Evolutionary conservation across 495 filamentous ascomycete genomes (phyloP), one percentile per base, ranked within the genome.

Genomic region (Aspergillus bertholletiae): DNA sequence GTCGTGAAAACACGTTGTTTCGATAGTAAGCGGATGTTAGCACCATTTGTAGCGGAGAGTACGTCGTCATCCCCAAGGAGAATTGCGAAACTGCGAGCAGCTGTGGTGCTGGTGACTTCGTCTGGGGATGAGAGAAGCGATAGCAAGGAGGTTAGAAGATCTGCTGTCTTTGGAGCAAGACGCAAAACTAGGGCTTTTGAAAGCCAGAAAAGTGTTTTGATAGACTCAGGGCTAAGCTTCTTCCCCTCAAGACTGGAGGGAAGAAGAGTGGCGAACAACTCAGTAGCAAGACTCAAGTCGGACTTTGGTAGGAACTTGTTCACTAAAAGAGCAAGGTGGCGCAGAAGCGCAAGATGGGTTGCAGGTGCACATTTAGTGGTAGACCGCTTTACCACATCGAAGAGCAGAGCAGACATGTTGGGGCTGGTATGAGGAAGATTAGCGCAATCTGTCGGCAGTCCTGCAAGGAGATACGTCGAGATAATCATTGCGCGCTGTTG

Each of bases 1-100:
- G 83, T 80, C 35, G 73, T 76, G 73, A 90, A 89, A 46, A 84
- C 71, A 44, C 80, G 82, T 58, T 90, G 87, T 52, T 83, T 84
- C 51, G 80, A 78, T 3, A 90, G 72, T n/a, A 82, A 68, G 24
- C 84, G 80, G 52, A 88, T 80, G 13, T 73, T 77, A 46, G 85
- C 86, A 47, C 85, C 80, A 61, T 90, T 89, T 26, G 75, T 65
- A 50, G 79, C 75, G 23, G 78, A 85, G 35, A 89, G 73, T n/a
- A 88, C 72, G 51, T 88, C 82, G 56, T 87, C 84, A 9, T 84
- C 77, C 20, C 76, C 69, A 20, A 89, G 78, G 18, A 90, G 75
- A 21, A 81, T 78, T 9, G 76, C 56, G 60, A 90, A 89, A 37
- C 79, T 79, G 24, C 77, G 81, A 23, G 84, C 78, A 28, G 81